Base-by-base conservation (phyloP, 768 basidiomycete species). In the Phanerochaete carnosa region DNA sequence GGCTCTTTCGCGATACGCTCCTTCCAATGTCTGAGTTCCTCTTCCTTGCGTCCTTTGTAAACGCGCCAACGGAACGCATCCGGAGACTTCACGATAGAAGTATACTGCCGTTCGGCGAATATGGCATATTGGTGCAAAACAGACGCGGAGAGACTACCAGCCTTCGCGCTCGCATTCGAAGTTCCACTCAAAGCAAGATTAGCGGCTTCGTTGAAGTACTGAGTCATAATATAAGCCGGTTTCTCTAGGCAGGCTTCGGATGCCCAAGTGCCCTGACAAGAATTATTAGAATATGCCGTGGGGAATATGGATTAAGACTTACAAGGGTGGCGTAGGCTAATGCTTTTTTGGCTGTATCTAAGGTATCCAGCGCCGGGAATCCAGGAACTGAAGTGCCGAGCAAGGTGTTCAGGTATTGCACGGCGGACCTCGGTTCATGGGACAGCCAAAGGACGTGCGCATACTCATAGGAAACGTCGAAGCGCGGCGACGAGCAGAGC, bases 51-150 rank as follows among this genome's bases (percentile, higher is more conserved):
- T 29, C 89, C 86, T 4, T 83, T 77, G 66, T 94, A 93, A 0
- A 87, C 74, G 65, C 85, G 87, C 75, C 85, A 83, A 45, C 90
- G 79, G 13, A 88, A 68, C 0, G 82, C 80, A 62, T 93, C 92
- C 0, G 89, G 83, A 0, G 91, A 89, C 62, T 85, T 82, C 19
- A 80, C 71, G 35, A 90, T 83, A 1, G 83, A 77, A 61, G 89
- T 84, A 68, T 92, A 95, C 67, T 98, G 95, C 13, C 81, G 79
- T 67, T 98, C 94, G 0, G 95, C 92, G 68, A 98, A 98, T 26
- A 82, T 79, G 0, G 96, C 97, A 70, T 86, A 98, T 66, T 91
- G 83, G 61, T 88, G 86, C 70, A 84, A 93, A 32, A 95, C 80
- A 11, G 78, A 79, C 2, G 59, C 61, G 26, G 59, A 62, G 6